Evolutionary conservation across 768 basidiomycete species (phyloP).

Genomic region (Leucosporidium yakuticum): DNA sequence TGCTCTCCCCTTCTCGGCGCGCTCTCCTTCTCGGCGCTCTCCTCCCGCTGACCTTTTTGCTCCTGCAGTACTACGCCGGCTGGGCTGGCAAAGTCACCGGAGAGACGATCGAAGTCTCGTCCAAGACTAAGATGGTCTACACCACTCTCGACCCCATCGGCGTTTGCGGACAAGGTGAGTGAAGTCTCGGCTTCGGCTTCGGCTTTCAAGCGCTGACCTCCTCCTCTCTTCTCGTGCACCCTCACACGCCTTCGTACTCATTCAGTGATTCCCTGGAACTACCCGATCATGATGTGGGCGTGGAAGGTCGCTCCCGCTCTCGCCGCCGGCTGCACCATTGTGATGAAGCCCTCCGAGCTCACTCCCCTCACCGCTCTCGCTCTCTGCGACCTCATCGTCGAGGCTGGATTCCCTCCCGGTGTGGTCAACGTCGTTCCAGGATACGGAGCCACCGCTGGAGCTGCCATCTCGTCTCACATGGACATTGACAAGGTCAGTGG

Average conservation of each 20-base stretch:
- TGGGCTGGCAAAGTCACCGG: slow-evolving; percentile 83
- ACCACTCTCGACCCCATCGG: slow-evolving; percentile 85
- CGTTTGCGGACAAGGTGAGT: slow-evolving; percentile 67
- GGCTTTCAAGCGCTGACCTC: background rate
- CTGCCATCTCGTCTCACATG: slow-evolving; percentile 70
- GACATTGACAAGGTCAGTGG: slow-evolving; percentile 50
- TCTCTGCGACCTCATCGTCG: slow-evolving; percentile 67
- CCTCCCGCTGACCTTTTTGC: too few relatives aligned
- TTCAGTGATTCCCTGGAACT: slow-evolving; percentile 12
- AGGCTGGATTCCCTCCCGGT: slow-evolving; percentile 87
- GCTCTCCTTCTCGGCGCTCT: too few relatives aligned
- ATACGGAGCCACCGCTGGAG: slow-evolving; percentile 72
- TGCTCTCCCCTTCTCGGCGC: too few relatives aligned
- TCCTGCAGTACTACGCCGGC: slow-evolving; percentile 92
- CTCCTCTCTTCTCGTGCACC: too few relatives aligned
- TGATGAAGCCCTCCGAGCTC: slow-evolving; percentile 78
- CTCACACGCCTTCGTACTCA: too few relatives aligned
- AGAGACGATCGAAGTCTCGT: slow-evolving; percentile 72
- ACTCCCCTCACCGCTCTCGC: slow-evolving; percentile 29
- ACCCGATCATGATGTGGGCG: slow-evolving; percentile 39
- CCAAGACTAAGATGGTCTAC: slow-evolving; percentile 64
- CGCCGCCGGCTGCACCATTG: slow-evolving; percentile 82
- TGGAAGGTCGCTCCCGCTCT: slow-evolving; percentile 94
- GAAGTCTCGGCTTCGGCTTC: background rate
- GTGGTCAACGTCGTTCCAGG: slow-evolving; percentile 82